These are phyloP conservation scores for Rhizophora mangle DNA, from an alignment of 345 rosid species.

Conservation along the genomic window DNA sequence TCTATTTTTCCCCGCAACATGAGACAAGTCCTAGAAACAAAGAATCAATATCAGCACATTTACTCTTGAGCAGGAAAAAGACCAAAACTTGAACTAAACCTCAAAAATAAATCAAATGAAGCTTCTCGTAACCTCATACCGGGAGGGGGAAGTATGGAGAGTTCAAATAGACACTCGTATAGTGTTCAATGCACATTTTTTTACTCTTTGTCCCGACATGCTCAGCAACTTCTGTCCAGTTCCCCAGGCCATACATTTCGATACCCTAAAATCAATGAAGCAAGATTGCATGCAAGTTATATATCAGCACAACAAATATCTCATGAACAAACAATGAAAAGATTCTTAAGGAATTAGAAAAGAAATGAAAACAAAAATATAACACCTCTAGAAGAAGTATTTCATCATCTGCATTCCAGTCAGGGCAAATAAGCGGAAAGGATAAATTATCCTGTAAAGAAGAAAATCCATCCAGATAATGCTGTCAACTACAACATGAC, in stretches of 20 bases:
- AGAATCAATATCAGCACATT: constrained; percentile 1
- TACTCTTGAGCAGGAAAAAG: not conserved
- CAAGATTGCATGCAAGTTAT: not conserved
- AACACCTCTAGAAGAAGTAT: constrained; percentile 90
- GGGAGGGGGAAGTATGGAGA: constrained; percentile 92
- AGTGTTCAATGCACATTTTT: constrained; percentile 85
- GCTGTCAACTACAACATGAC: constrained; percentile 1
- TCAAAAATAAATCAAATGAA: not conserved
- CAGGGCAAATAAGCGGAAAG: constrained; percentile 81
- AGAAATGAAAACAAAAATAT: not conserved
- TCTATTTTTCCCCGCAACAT: constrained; percentile 85
- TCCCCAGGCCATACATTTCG: constrained; percentile 96
- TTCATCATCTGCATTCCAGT: constrained; percentile 99
- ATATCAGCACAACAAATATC: not conserved
- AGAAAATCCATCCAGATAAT: constrained; percentile 7
- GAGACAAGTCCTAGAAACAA: constrained; percentile 76
- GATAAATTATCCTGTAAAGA: constrained; percentile 75
- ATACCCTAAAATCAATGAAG: constrained; percentile 59
- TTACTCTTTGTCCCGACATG: constrained; percentile 98
- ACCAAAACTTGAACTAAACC: not conserved
- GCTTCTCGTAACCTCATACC: constrained; percentile 38
- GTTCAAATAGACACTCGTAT: constrained; percentile 61
- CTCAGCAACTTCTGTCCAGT: constrained; percentile 95
- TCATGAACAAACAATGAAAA: not conserved
- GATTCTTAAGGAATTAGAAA: too few species aligned